Evolutionary conservation across 345 rosid genomes (phyloP).

Genomic region (Eutrema yunnanense): DNA sequence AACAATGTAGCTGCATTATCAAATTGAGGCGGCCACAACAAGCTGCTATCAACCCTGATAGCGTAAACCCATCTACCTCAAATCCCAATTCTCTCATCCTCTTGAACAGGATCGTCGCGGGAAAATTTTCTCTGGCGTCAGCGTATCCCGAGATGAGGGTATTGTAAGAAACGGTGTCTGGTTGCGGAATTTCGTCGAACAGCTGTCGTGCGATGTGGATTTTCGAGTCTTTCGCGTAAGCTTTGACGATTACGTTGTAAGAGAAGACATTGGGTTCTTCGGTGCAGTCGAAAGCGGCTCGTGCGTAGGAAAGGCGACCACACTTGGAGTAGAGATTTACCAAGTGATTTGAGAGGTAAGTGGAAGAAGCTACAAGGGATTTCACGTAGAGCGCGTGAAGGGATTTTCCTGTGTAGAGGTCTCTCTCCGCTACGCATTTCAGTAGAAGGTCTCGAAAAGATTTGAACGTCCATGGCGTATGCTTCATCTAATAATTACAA

Average conservation of each 20-base stretch:
- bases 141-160: constrained; percentile 75
- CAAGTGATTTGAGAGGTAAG: constrained; percentile 86
- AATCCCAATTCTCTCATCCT: constrained; percentile 49
- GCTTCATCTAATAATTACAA: constrained; percentile 38
- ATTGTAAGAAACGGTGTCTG: constrained; percentile 72
- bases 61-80: constrained; percentile 67
- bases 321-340: constrained; percentile 83
- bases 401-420: constrained; percentile 55
- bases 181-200: constrained; percentile 81
- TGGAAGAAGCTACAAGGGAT: constrained; percentile 54
- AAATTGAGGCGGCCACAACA: constrained; percentile 38
- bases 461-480: constrained; percentile 40
- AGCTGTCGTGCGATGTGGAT: constrained; percentile 43
- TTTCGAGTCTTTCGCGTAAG: constrained; percentile 44
- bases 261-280: constrained; percentile 64
- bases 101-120: constrained; percentile 44
- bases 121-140: constrained; percentile 41
- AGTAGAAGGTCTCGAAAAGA: constrained; percentile 50
- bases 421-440: constrained; percentile 43
- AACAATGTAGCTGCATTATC: constrained; percentile 62
- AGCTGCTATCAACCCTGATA: constrained; percentile 70
- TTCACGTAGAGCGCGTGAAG: constrained; percentile 74
- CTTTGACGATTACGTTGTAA: constrained; percentile 58
- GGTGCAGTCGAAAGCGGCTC: constrained; percentile 41
- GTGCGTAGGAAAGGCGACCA: constrained; percentile 49